Evolutionary conservation across 2,329 filamentous ascomycete species (phyloP), one percentile per base, ranked within the genome.

Genomic region (Thelonectria blattea): DNA sequence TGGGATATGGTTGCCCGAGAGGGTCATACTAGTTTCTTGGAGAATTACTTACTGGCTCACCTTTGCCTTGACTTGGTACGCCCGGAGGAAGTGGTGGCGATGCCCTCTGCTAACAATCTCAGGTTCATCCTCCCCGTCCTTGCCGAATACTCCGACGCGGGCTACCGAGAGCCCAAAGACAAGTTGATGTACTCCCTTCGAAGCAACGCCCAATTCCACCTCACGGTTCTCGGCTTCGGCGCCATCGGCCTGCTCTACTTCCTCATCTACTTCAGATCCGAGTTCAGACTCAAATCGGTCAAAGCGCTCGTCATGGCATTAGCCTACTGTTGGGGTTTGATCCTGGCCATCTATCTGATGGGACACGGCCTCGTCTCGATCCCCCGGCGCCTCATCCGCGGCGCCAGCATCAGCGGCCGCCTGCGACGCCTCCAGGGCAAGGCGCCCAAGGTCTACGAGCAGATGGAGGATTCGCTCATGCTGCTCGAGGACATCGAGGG

Each of bases 21-120:
- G 88, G 51, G 85, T 93, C 27, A 82, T 97, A 50, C 81, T 96
- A 71, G 92, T 97, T 22, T 90, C 90, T 59, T 99, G 95, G 95
- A 87, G 94, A 73, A 94, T 99, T 65, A 90, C 91, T 18, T 99
- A 99, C 79, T 99, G 95, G 95, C 82, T 99, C 56, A 98, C 94
- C 0, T 99, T 99, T 78, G 88, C 89, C 52, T 79, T 99, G 72
- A 98, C 94, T 57, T 99, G 95, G 95, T 94, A 80, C 52, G 83
- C 45, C 50, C 37, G 8, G 42, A 24, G 49, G 32, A 17, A 46
- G 41, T 2, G 47, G 14, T 48, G n/a, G 24, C 12, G 37, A 20
- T 46, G 18, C 45, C 22, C n/a, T 24, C 34, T 49, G 41, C 66
- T 72, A 56, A 73, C 41, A 14, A n/a, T 39, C 18, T 11, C 22